These are phyloP conservation scores for Gossypium rotundifolium DNA, from an alignment of 345 rosid genomes.

Conservation along the genomic window DNA sequence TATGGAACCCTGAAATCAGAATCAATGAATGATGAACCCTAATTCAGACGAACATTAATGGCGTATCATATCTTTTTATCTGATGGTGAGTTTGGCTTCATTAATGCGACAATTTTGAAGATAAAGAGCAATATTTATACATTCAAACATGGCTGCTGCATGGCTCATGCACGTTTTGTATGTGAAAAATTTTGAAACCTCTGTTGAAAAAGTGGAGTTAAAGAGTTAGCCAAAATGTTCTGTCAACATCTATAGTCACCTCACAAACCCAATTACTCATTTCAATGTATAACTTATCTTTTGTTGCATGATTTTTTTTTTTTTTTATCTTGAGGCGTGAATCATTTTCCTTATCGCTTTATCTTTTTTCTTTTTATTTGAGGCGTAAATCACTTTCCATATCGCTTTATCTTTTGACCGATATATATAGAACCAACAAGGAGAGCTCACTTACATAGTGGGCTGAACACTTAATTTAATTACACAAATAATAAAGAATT, in stretches of 20 bases:
- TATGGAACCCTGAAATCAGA: background rate
- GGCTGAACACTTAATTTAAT: too few relatives aligned
- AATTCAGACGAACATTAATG: background rate
- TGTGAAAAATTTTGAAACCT: background rate
- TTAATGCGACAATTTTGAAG: background rate
- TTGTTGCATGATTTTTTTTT: too few relatives aligned
- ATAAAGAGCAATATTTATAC: background rate
- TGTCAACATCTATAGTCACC: background rate
- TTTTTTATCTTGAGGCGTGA: too few relatives aligned
- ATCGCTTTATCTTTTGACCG: conserved; percentile 1
- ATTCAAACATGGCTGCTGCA: conserved; percentile 16
- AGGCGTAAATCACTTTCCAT: background rate
- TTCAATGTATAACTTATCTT: background rate
- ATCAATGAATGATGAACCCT: background rate
- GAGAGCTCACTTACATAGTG: too few relatives aligned
- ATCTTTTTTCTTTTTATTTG: background rate
- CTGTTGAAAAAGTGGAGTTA: background rate
- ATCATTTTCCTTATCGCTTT: background rate
- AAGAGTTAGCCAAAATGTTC: background rate
- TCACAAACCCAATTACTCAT: conserved; percentile 8
- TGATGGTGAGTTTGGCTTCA: background rate
- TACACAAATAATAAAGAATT: too few relatives aligned
- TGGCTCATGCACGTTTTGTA: conserved; percentile 25
- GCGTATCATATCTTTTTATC: background rate
- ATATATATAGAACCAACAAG: too few relatives aligned